Evolutionary conservation across 345 rosid species (phyloP).

Genomic region (Citrus cavaleriei): DNA sequence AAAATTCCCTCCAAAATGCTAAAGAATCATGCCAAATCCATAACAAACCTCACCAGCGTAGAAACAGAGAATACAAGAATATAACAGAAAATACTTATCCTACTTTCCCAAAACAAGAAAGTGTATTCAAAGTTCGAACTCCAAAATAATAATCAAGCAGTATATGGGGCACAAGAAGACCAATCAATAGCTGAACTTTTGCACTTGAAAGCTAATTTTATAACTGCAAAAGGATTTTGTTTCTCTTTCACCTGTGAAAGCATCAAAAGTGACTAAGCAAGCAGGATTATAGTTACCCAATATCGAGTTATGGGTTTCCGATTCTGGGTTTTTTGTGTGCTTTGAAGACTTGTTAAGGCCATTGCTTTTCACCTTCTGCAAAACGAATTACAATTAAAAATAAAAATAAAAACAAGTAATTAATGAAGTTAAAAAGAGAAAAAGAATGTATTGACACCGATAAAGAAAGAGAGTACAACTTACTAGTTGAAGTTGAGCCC

Average conservation of each 20-base stretch:
- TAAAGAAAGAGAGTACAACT: not conserved
- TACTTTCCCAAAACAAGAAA: not conserved
- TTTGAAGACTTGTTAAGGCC: constrained; percentile 5
- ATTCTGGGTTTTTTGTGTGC: not conserved
- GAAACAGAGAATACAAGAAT: not conserved
- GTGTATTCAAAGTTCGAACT: not conserved
- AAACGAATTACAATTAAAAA: not conserved
- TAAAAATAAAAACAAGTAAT: not conserved
- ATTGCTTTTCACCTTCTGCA: constrained; percentile 16
- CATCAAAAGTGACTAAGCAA: not conserved
- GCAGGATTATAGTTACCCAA: not conserved
- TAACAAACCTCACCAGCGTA: not conserved
- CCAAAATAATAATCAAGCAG: not conserved
- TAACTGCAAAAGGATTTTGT: too few relatives aligned
- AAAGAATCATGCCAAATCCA: not conserved
- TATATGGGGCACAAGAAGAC: not conserved
- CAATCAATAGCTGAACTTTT: not conserved
- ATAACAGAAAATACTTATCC: not conserved
- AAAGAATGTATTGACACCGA: not conserved
- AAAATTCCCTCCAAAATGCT: too few relatives aligned
- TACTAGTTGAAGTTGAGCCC: constrained; percentile 18
- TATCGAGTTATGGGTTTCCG: not conserved
- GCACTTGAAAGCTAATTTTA: not conserved
- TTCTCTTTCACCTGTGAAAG: not conserved
- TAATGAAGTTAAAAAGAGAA: not conserved